A percentile compares a stretch with the other conserved stretches of the same genome.
phyloP scores from a whole-genome alignment of 441 rosid species.

The Metrosideros polymorpha region DNA sequence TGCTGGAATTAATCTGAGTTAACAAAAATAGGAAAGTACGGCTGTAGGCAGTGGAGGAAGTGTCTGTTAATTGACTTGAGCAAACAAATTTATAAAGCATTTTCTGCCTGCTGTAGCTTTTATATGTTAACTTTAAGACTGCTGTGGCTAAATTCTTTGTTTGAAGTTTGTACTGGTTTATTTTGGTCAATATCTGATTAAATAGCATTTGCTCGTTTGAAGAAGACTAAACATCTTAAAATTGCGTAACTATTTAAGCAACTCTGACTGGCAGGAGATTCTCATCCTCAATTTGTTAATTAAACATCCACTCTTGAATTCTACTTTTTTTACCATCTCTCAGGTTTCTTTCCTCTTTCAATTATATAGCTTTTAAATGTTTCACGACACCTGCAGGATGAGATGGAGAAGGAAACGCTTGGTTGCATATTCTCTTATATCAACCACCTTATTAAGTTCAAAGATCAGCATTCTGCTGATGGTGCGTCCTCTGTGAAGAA shows the following conservation, averaged over 20 bases:
- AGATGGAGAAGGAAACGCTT: conserved; percentile 31
- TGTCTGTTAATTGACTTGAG: not conserved
- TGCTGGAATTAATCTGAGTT: not conserved
- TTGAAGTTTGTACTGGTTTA: not conserved
- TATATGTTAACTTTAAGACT: not conserved
- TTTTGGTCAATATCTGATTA: not conserved
- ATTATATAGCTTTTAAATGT: not conserved
- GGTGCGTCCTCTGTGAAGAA: conserved; percentile 45
- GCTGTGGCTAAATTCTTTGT: not conserved
- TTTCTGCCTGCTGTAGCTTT: not conserved
- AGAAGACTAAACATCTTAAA: not conserved
- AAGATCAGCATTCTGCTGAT: conserved; percentile 46
- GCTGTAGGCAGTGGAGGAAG: not conserved
- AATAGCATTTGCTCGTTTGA: not conserved
- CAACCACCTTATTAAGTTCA: conserved; percentile 74
- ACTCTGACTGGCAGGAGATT: not conserved
- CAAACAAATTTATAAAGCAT: not conserved
- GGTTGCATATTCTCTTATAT: conserved; percentile 43
- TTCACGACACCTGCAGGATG: conserved; percentile 29
- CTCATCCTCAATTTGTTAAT: not conserved
- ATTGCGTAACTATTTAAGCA: not conserved
- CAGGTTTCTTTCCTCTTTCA: not conserved
- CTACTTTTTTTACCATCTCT: not conserved
- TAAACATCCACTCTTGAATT: not conserved
- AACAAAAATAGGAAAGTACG: not conserved